Conservation (phyloP, 2,329 filamentous ascomycete species). For the Fusarium palustre region DNA sequence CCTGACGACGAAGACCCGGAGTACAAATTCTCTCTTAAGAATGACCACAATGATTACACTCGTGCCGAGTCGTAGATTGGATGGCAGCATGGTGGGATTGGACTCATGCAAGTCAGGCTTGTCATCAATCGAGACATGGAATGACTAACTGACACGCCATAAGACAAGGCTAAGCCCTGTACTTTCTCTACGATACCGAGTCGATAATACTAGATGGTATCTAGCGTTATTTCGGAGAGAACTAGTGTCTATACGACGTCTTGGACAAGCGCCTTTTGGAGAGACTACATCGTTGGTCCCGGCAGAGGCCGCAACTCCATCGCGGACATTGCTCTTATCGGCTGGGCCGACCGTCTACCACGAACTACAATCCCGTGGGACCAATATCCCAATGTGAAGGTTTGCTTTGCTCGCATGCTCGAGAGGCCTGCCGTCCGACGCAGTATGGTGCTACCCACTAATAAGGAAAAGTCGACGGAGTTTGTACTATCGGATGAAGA, state of each 20-base stretch:
- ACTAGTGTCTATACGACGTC: conserved; percentile 77
- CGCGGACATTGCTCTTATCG: conserved; percentile 78
- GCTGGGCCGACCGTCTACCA: conserved; percentile 71
- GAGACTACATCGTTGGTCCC: conserved; percentile 66
- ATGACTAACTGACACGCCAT: conserved; percentile 27
- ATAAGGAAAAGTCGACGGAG: conserved; percentile 36
- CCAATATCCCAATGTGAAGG: conserved; percentile 78
- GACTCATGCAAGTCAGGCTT: conserved; percentile 62
- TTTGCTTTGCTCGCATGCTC: conserved; percentile 78
- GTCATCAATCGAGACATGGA: background rate
- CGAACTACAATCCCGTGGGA: conserved; percentile 54
- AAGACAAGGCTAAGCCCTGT: conserved; percentile 81
- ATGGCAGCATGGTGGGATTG: conserved; percentile 80
- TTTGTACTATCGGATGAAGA: conserved; percentile 40
- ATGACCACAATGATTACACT: conserved; percentile 55
- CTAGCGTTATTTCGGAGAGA: conserved; percentile 81
- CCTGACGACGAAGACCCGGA: conserved; percentile 76
- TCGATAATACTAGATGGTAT: conserved; percentile 78
- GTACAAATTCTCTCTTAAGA: conserved; percentile 52
- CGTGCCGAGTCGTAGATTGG: conserved; percentile 65
- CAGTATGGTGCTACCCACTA: conserved; percentile 75
- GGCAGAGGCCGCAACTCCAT: conserved; percentile 69
- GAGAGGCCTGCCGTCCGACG: conserved; percentile 77
- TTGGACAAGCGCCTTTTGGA: conserved; percentile 72
- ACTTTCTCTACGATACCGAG: conserved; percentile 73